Percentiles rank a stretch among this genome's conserved stretches.
Conservation (phyloP, 306 rosid genomes). For the Dalbergia cultrata region DNA sequence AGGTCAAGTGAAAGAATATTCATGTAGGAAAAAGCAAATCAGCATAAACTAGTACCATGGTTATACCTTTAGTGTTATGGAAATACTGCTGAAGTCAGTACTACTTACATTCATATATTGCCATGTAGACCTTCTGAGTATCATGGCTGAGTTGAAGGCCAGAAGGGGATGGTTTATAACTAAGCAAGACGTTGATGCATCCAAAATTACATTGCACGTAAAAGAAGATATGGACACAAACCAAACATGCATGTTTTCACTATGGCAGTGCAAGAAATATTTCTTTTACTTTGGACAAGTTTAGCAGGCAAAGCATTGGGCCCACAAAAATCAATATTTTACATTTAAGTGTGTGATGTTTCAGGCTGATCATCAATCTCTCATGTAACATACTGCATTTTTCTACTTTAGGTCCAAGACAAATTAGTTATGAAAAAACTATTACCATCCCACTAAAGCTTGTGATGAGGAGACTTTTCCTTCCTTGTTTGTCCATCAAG, state of each 20-base stretch:
- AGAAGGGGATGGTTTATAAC: slow-evolving; percentile 13
- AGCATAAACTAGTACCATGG: not conserved
- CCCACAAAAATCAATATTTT: not conserved
- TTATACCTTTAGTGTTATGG: not conserved
- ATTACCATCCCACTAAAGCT: slow-evolving; percentile 97
- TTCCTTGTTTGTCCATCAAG: slow-evolving; percentile 94
- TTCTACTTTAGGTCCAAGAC: not conserved
- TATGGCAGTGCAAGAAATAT: not conserved
- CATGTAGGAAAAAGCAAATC: not conserved
- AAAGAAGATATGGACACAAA: not conserved
- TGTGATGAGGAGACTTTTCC: slow-evolving; percentile 90
- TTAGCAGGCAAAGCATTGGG: slow-evolving; percentile 7
- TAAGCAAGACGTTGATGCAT: not conserved
- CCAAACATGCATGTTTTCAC: slow-evolving; percentile 1
- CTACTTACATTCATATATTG: slow-evolving; percentile 1
- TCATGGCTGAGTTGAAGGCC: slow-evolving; percentile 14
- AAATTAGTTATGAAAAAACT: slow-evolving; percentile 26
- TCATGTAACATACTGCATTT: slow-evolving; percentile 30
- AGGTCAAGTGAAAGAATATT: not conserved
- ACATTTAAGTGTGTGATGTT: slow-evolving; percentile 22
- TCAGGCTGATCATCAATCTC: slow-evolving; percentile 15
- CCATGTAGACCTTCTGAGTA: slow-evolving; percentile 8
- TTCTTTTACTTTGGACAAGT: slow-evolving; percentile 3
- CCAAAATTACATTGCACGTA: not conserved
- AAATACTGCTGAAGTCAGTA: not conserved